A percentile compares a stretch with the other conserved stretches of the same genome.
Conservation (phyloP, 1,284 basidiomycete species). For the Cystobasidium sp. region DNA sequence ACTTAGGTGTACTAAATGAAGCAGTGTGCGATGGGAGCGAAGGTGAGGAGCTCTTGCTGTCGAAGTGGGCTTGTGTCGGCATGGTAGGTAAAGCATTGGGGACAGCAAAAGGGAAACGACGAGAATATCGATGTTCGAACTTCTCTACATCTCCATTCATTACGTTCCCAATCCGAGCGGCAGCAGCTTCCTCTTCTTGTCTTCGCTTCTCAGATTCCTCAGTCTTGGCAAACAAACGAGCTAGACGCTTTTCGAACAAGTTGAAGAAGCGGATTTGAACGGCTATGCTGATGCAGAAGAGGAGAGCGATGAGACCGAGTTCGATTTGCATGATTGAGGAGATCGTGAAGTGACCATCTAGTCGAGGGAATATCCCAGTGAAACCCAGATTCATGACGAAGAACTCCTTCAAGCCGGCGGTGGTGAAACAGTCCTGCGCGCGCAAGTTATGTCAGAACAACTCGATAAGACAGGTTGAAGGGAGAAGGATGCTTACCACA, state of each 20-base stretch:
- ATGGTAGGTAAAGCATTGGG: slow-evolving; percentile 3
- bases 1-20: slow-evolving; percentile 24
- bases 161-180: slow-evolving; percentile 53
- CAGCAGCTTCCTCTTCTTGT: slow-evolving; percentile 74
- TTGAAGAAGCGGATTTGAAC: slow-evolving; percentile 73
- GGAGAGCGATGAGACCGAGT: slow-evolving; percentile 78
- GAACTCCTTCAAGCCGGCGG: slow-evolving; percentile 91
- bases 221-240: slow-evolving; percentile 68
- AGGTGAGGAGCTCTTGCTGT: slow-evolving; percentile 1
- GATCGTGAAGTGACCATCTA: slow-evolving; percentile 59
- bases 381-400: slow-evolving; percentile 95
- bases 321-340: slow-evolving; percentile 81
- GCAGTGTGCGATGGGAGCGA: slow-evolving; percentile 1
- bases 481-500: slow-evolving; percentile 7
- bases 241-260: slow-evolving; percentile 75
- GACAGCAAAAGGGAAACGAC: slow-evolving; percentile 30
- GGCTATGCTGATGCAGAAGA: slow-evolving; percentile 71
- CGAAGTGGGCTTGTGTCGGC: slow-evolving; percentile 13
- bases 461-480: background rate
- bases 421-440: slow-evolving; percentile 77
- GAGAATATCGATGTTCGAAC: slow-evolving; percentile 41
- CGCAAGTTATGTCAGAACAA: background rate
- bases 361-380: slow-evolving; percentile 74
- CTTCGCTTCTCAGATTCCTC: slow-evolving; percentile 76
- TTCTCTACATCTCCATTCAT: slow-evolving; percentile 39